A percentile compares a stretch with the other conserved stretches of the same genome.
These are phyloP conservation scores for Chytridium lagenaria DNA, from an alignment of 371 early-diverging fungal genomes.

Conservation along the genomic window DNA sequence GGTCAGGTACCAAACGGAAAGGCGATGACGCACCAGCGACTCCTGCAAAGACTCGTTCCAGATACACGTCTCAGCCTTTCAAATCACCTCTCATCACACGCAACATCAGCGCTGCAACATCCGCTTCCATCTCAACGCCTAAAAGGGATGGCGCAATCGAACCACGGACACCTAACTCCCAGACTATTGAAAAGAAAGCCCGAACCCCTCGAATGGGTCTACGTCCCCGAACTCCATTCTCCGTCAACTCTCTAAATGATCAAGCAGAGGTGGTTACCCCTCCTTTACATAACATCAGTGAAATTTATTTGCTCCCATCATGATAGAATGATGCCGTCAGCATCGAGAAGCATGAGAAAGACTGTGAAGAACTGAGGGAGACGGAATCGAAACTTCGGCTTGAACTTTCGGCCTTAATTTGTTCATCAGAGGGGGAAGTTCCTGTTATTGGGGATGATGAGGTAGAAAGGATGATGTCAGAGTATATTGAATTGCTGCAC, in stretches of 20 bases:
- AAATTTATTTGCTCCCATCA: not conserved
- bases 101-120: not conserved
- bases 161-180: not conserved
- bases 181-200: not conserved
- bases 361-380: not conserved
- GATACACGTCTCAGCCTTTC: not conserved
- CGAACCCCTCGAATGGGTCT: not conserved
- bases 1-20: no score
- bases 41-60: not conserved
- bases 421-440: not conserved
- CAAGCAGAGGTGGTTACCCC: not conserved
- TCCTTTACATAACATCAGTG: not conserved
- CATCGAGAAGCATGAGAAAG: not conserved
- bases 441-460: constrained; percentile 21
- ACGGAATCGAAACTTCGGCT: not conserved
- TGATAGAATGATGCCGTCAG: not conserved
- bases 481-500: constrained; percentile 56
- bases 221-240: not conserved
- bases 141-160: not conserved
- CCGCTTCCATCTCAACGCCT: not conserved
- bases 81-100: not conserved
- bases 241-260: not conserved
- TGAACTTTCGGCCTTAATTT: not conserved
- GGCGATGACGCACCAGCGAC: no score
- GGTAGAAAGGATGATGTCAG: constrained; percentile 40